A percentile compares a stretch with the other conserved stretches of the same genome.
Conservation (phyloP, 306 rosid species). For the Ochetophila trinervis region DNA sequence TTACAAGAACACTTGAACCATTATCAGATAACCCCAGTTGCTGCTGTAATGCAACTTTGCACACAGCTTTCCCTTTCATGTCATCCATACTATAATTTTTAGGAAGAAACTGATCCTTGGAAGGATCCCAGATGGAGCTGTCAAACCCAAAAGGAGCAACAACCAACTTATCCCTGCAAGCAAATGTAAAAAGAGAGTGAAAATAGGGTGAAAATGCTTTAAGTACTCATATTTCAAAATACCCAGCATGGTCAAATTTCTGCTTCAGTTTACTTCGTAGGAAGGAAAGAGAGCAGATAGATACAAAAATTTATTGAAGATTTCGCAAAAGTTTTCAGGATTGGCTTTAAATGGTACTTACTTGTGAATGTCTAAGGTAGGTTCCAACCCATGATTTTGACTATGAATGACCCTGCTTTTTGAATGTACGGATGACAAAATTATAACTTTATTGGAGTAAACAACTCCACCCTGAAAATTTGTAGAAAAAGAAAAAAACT, state of each 20-base stretch:
- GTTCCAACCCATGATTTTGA: constrained; percentile 59
- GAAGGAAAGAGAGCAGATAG: neutral
- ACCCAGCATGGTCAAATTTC: neutral
- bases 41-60: constrained; percentile 65
- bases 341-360: constrained; percentile 29
- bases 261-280: neutral
- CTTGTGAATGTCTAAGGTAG: constrained; percentile 63
- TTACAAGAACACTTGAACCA: constrained; percentile 53
- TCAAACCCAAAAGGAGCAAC: constrained; percentile 71
- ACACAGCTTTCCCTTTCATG: constrained; percentile 65
- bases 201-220: neutral
- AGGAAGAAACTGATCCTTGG: constrained; percentile 66
- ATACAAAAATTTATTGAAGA: neutral
- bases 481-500: too few relatives aligned
- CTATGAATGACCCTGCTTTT: constrained; percentile 51
- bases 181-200: neutral
- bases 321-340: too few relatives aligned
- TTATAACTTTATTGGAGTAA: constrained; percentile 70
- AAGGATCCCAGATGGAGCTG: constrained; percentile 74
- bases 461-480: constrained; percentile 81
- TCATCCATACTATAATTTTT: constrained; percentile 53
- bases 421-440: constrained; percentile 64
- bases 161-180: constrained; percentile 68
- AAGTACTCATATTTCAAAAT: neutral
- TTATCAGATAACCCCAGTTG: constrained; percentile 49